phyloP scores from a whole-genome alignment of 2,329 filamentous ascomycete species.

The Lachnellula willkommii region DNA sequence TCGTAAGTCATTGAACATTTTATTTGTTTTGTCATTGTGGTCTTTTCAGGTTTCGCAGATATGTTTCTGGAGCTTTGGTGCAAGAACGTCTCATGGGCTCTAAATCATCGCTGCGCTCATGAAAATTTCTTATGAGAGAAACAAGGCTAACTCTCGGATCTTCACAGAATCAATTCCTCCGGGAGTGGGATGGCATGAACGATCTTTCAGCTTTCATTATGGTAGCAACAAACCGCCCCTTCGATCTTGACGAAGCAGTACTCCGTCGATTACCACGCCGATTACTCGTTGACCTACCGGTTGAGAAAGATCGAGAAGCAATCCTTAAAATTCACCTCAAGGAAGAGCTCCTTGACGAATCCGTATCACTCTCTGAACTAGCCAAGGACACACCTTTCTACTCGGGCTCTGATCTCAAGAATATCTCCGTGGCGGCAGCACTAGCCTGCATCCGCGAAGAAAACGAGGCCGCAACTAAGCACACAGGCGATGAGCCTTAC shows the following conservation, averaged over 20 bases:
- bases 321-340: conserved; percentile 69
- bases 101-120: too few species aligned
- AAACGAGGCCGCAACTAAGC: conserved; percentile 38
- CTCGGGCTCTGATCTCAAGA: conserved; percentile 79
- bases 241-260: conserved; percentile 87
- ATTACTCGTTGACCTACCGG: conserved; percentile 67
- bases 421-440: conserved; percentile 72
- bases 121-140: too few species aligned
- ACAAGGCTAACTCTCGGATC: too few species aligned
- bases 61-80: too few species aligned
- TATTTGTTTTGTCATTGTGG: too few species aligned
- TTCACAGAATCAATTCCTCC: conserved; percentile 74
- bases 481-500: conserved; percentile 38
- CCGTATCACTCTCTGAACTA: conserved; percentile 57
- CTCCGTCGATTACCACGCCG: conserved; percentile 69
- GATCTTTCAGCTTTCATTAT: conserved; percentile 89
- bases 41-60: too few species aligned
- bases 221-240: conserved; percentile 94
- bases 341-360: conserved; percentile 56
- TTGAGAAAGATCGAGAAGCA: conserved; percentile 57
- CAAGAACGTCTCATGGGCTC: too few species aligned
- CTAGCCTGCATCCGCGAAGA: conserved; percentile 76
- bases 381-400: conserved; percentile 68
- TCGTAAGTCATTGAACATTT: conserved; percentile 34
- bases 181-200: conserved; percentile 90